Evolutionary conservation across 78 protist species (phyloP), one percentile per base, ranked within the genome.

Genomic region (Planoprotostelium fungivorum): DNA sequence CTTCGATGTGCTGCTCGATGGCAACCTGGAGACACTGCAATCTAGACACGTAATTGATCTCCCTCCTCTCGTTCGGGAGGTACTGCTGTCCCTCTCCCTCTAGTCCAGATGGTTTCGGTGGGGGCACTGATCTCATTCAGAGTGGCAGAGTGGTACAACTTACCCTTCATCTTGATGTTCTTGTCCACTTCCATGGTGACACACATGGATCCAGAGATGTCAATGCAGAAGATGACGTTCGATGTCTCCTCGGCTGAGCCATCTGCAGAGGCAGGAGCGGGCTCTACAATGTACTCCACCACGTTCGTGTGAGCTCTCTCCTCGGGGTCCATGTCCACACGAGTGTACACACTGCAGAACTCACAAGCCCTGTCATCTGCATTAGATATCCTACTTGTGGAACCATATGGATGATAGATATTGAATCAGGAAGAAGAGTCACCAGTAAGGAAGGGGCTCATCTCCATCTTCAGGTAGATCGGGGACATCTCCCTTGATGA

Each of bases 21-120:
- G 96, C 96, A 0, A 85, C 87, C 89, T 95, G 91, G 29, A 95
- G 88, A 84, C 96, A 93, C 35, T 95, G 91, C 37, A 95, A 37
- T 16, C 97, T 35, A 9, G 96, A 88, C 28, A 95, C 63, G 83
- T 94, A 93, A 51, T 51, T 51, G 73, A 51, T 16, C 73, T 51
- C 73, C 73, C 73, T 51, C 73, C 73, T 51, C 73, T 51, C 73
- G 16, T 51, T 51, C 73, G 73, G 73, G 31, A 51, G 16, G 16
- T 25, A 51, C 73, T 51, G 73, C 73, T 51, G 31, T 16, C 73
- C 73, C 73, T 51, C 73, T 5, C 31, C 5, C 5, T 51, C 73
- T 5, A 51, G 5, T 16, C 73, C 73, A 51, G 5, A 16, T 25
- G 5, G 5, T 16, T 51, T 51, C 73, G 73, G 73, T 16, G 73